Percentiles rank a stretch among this genome's conserved stretches.
Conservation (phyloP, 148 eudicot genomes). For the Arctostaphylos glauca region DNA sequence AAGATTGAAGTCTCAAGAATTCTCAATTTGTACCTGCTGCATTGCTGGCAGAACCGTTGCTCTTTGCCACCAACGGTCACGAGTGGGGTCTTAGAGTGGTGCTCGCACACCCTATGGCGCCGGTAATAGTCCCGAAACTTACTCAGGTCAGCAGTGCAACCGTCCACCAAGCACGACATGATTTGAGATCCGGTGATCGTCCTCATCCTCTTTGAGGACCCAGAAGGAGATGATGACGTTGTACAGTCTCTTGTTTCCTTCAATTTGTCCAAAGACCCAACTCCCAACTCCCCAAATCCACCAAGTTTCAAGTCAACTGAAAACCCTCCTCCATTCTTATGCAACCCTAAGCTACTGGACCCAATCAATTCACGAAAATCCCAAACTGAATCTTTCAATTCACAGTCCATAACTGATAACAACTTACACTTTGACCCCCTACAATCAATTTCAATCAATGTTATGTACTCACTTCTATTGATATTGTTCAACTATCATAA, state of each 20-base stretch:
- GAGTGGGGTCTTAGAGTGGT: constrained; percentile 41
- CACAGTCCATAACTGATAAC: constrained; percentile 32
- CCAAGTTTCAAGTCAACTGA: constrained; percentile 21
- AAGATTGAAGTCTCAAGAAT: background rate
- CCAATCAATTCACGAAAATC: constrained; percentile 24
- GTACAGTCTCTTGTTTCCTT: constrained; percentile 8
- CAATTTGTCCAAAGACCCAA: constrained; percentile 17
- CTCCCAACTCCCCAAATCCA: constrained; percentile 16
- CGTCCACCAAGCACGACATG: constrained; percentile 32
- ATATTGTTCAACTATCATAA: background rate
- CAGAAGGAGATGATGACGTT: constrained; percentile 21
- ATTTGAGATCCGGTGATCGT: background rate
- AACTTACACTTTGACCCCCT: constrained; percentile 7
- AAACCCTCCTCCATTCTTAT: constrained; percentile 22
- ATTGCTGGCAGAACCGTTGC: constrained; percentile 51
- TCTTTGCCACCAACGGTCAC: constrained; percentile 34
- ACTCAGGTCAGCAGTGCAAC: constrained; percentile 32
- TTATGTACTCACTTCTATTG: background rate
- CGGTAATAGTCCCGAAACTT: constrained; percentile 44
- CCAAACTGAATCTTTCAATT: constrained; percentile 27
- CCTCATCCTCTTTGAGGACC: constrained; percentile 24
- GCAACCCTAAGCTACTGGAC: constrained; percentile 12
- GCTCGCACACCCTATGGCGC: constrained; percentile 50
- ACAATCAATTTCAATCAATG: background rate
- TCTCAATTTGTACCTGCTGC: constrained; percentile 33